Percentiles rank a stretch among this genome's conserved stretches.
Evolutionary conservation across 2,329 filamentous ascomycete genomes (phyloP).

Genomic region (Penicillium sp.): DNA sequence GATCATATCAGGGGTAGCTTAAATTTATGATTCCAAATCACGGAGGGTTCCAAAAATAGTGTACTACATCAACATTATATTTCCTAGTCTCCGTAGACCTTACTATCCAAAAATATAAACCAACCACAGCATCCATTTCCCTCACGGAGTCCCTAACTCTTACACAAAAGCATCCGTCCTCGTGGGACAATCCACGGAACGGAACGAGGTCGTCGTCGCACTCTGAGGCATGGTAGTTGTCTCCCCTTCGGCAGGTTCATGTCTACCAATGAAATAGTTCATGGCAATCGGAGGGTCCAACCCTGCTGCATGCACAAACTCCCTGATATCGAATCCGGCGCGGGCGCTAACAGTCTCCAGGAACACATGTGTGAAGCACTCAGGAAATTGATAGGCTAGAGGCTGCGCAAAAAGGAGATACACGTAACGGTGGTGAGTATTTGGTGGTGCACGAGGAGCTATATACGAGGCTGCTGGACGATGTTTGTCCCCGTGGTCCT

Average conservation of each 20-base stretch:
- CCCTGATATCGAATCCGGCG: constrained; percentile 36
- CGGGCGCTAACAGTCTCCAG: constrained; percentile 26
- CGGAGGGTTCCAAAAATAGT: too few species aligned
- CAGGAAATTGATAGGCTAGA: constrained; percentile 28
- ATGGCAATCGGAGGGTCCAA: constrained; percentile 35
- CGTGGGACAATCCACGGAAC: constrained; percentile 14
- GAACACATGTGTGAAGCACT: constrained; percentile 34
- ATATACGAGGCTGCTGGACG: constrained; percentile 25
- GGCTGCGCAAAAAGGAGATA: constrained; percentile 33
- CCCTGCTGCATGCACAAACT: constrained; percentile 36
- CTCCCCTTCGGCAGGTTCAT: constrained; percentile 19
- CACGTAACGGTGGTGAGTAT: constrained; percentile 34
- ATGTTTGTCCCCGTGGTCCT: background rate
- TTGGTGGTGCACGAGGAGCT: constrained; percentile 29
- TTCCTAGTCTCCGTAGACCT: too few species aligned
- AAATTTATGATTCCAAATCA: background rate
- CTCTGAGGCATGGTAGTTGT: constrained; percentile 4
- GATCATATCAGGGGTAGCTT: background rate
- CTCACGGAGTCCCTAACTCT: background rate
- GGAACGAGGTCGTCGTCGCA: constrained; percentile 24
- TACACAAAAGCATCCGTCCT: background rate
- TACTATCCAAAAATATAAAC: background rate
- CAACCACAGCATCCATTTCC: background rate
- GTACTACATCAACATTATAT: background rate
- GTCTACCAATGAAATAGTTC: constrained; percentile 43